Conservation (phyloP, 1,139 yeast genomes). For the Candida sp. region DNA sequence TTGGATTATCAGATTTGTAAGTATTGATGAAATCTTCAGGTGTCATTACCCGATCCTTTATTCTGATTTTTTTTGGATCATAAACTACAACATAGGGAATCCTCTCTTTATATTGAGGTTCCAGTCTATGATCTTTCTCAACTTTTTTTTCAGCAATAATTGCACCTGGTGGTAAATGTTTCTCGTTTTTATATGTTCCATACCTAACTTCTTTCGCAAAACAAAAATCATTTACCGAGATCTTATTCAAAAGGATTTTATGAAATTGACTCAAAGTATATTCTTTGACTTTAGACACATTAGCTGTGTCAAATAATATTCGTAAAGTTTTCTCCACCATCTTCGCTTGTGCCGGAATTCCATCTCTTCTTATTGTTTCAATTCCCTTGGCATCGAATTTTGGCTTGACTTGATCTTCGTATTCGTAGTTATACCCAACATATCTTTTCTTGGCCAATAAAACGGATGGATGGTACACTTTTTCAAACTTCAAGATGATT, state of each 20-base stretch:
- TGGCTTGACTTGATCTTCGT: slow-evolving; percentile 51
- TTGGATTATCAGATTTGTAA: slow-evolving; percentile 24
- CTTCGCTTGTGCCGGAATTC: slow-evolving; percentile 88
- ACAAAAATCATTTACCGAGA: slow-evolving; percentile 78
- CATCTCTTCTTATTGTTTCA: slow-evolving; percentile 92
- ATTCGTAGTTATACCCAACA: slow-evolving; percentile 78
- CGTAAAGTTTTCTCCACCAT: slow-evolving; percentile 70
- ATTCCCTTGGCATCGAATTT: slow-evolving; percentile 94
- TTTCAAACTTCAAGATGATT: slow-evolving; percentile 80
- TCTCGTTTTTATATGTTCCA: slow-evolving; percentile 75
- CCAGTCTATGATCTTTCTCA: slow-evolving; percentile 64
- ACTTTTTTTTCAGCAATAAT: slow-evolving; percentile 62
- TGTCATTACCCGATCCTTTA: slow-evolving; percentile 75
- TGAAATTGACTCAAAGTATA: slow-evolving; percentile 65
- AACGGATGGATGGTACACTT: slow-evolving; percentile 86
- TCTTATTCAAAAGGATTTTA: slow-evolving; percentile 58
- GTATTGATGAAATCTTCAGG: slow-evolving; percentile 67
- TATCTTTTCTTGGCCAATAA: slow-evolving; percentile 84
- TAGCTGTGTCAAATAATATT: slow-evolving; percentile 67
- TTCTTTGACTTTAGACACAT: slow-evolving; percentile 64
- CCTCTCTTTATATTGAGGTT: slow-evolving; percentile 86
- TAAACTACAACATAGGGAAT: slow-evolving; percentile 81
- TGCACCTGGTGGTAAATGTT: slow-evolving; percentile 89
- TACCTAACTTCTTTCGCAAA: slow-evolving; percentile 88
- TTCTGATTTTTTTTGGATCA: slow-evolving; percentile 61